Conservation (phyloP, 2,329 filamentous ascomycete species). For the Boeremia lycopersici region DNA sequence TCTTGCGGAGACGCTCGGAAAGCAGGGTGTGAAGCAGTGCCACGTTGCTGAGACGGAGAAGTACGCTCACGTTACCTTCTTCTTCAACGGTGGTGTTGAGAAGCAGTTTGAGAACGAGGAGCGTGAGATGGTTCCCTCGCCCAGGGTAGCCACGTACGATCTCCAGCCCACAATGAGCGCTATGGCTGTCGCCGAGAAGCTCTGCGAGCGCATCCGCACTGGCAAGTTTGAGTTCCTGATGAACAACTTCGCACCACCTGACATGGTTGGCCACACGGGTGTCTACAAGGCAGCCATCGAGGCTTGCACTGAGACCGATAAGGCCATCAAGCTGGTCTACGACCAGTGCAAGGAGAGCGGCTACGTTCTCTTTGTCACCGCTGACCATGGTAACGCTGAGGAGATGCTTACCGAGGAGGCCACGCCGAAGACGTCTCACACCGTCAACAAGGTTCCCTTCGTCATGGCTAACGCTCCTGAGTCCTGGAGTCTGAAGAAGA, state of each 20-base stretch:
- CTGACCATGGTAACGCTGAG: constrained; percentile 96
- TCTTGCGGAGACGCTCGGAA: constrained; percentile 93
- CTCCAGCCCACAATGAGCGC: constrained; percentile 95
- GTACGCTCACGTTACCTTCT: constrained; percentile 99
- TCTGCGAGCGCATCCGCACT: constrained; percentile 83
- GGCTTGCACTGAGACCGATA: constrained; percentile 85
- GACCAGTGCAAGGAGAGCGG: constrained; percentile 92
- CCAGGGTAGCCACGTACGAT: constrained; percentile 96
- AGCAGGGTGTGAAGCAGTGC: constrained; percentile 88
- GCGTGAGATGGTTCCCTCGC: constrained; percentile 92
- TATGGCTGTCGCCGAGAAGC: constrained; percentile 85
- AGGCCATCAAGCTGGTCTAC: constrained; percentile 89
- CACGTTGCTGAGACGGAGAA: constrained; percentile 99
- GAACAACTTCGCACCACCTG: constrained; percentile 99
- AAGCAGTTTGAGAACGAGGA: constrained; percentile 92
- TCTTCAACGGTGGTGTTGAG: constrained; percentile 99
- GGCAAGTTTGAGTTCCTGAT: constrained; percentile 94
- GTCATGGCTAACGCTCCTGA: constrained; percentile 96
- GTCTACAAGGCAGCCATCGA: constrained; percentile 93
- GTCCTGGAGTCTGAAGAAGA: constrained; percentile 84
- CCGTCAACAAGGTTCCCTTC: constrained; percentile 96
- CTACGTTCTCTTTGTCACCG: constrained; percentile 93
- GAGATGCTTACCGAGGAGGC: constrained; percentile 98
- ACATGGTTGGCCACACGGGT: constrained; percentile 99
- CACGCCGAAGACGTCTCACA: constrained; percentile 97